phyloP scores from a whole-genome alignment of 164 flowering plant species.

The Platanus orientalis region DNA sequence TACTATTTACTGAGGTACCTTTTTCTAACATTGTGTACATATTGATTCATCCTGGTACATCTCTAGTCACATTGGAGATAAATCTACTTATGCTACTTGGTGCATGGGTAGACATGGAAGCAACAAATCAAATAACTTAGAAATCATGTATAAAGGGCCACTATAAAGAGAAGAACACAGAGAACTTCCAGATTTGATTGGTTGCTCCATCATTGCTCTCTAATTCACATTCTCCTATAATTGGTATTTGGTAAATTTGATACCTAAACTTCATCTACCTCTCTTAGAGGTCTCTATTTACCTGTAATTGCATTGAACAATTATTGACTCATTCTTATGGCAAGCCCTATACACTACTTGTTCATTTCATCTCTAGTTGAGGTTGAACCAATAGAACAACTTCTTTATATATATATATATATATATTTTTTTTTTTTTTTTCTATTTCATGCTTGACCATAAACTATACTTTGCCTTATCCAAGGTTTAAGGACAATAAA shows the following conservation, averaged over 20 bases:
- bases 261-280: not conserved
- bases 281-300: not conserved
- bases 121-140: no score
- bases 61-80: no score
- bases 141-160: no score
- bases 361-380: slow-evolving; percentile 5
- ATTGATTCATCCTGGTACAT: no score
- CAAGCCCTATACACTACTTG: not conserved
- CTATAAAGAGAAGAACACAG: slow-evolving; percentile 5
- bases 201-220: not conserved
- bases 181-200: slow-evolving; percentile 16
- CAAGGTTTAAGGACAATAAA: not conserved
- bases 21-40: no score
- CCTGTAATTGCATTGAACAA: not conserved
- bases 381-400: not conserved
- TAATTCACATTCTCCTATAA: not conserved
- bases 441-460: not conserved
- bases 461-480: not conserved
- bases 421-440: no score
- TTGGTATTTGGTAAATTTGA: not conserved
- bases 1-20: no score
- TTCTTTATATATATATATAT: no score
- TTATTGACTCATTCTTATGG: not conserved
- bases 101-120: no score
- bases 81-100: no score